phyloP scores from a whole-genome alignment of 164 flowering plant species.

The Vitis cinerea region DNA sequence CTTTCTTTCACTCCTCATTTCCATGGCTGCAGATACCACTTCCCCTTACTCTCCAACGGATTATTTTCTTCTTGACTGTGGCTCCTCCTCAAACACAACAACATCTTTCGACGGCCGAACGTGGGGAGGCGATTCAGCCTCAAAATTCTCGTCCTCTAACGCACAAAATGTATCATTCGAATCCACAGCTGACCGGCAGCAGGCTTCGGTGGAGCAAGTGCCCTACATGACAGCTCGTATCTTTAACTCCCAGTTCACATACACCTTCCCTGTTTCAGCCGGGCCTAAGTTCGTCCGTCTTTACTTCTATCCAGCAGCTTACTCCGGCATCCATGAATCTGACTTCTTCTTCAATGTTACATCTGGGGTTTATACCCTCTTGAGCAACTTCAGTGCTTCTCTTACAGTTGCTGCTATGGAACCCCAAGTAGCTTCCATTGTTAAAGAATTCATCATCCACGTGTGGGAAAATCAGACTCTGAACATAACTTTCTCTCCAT shows the following conservation, averaged over 20 bases:
- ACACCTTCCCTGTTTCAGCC: conserved; percentile 7
- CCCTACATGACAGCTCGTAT: conserved; percentile 22
- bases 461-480: not conserved
- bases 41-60: not conserved
- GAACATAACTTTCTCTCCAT: not conserved
- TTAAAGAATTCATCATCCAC: conserved; percentile 16
- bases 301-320: conserved; percentile 10
- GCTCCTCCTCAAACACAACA: not conserved
- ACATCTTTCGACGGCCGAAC: not conserved
- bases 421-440: not conserved
- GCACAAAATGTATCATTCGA: too few relatives aligned
- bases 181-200: conserved; percentile 2
- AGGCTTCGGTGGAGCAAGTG: conserved; percentile 5
- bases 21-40: not conserved
- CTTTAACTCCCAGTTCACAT: conserved; percentile 8
- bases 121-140: not conserved
- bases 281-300: conserved; percentile 15
- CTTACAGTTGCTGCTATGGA: not conserved
- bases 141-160: conserved; percentile 9
- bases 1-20: too few relatives aligned
- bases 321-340: not conserved
- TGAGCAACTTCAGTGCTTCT: conserved; percentile 20
- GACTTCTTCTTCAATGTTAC: conserved; percentile 15
- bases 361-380: conserved; percentile 4
- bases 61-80: conserved; percentile 1